A percentile compares a stretch with the other conserved stretches of the same genome.
Evolutionary conservation across 371 early-diverging fungal genomes (phyloP).

Genomic region (Fennellomyces sp.): DNA sequence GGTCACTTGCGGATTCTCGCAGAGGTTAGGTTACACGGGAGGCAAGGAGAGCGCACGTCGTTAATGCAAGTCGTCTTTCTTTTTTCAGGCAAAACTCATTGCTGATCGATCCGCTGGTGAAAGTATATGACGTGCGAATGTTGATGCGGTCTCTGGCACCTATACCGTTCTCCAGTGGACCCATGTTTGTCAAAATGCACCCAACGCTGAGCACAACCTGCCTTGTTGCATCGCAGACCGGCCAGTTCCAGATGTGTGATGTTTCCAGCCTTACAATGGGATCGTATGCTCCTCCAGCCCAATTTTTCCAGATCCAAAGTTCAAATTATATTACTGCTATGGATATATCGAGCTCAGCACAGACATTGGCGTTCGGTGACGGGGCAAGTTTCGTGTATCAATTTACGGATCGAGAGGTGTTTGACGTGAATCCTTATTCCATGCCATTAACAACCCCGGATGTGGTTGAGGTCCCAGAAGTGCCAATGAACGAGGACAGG

Average conservation of each 20-base stretch:
- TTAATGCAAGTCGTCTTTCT: too few species aligned
- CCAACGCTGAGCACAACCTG: constrained; percentile 72
- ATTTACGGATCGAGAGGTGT: constrained; percentile 69
- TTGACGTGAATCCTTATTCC: constrained; percentile 70
- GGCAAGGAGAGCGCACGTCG: neutral
- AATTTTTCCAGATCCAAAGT: constrained; percentile 74
- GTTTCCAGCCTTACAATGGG: constrained; percentile 58
- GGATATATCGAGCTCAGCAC: constrained; percentile 79
- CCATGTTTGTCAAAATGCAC: constrained; percentile 74
- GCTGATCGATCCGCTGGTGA: constrained; percentile 78
- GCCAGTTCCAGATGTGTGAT: constrained; percentile 79
- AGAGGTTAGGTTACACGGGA: constrained; percentile 32
- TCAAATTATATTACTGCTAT: constrained; percentile 66
- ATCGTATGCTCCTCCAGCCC: constrained; percentile 52
- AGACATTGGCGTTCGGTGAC: constrained; percentile 74
- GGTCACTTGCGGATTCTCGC: constrained; percentile 81
- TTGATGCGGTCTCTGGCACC: constrained; percentile 68
- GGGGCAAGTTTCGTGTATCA: constrained; percentile 68
- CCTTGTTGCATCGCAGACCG: constrained; percentile 70
- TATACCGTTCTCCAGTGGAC: constrained; percentile 74
- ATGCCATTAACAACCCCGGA: constrained; percentile 66
- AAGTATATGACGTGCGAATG: constrained; percentile 84
- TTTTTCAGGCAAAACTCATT: constrained; percentile 55
- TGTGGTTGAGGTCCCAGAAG: constrained; percentile 44
- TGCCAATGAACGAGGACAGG: constrained; percentile 62